Evolutionary conservation across 1,284 basidiomycete species (phyloP), one percentile per base, ranked within the genome.

Genomic region (Leccinum fuscescens): DNA sequence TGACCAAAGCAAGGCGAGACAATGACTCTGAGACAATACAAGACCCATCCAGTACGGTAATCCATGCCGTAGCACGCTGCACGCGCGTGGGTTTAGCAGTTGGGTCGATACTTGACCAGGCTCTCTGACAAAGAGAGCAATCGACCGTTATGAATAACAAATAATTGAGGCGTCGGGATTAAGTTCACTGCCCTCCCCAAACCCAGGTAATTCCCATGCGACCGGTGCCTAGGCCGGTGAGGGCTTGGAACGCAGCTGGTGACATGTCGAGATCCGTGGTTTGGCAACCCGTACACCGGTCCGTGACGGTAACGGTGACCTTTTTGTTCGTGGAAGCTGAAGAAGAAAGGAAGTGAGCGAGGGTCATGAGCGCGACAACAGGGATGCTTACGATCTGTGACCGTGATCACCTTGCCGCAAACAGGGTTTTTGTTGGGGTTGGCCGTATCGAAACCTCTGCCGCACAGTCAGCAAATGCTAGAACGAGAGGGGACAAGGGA

Each of bases 341-440:
- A 31, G 35, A 55, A 37, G 42, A 17, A 44, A 35, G 58, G 22
- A 61, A 24, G 56, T 60, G 3, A 61, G 59, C 39, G 12, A 50
- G 14, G 17, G 22, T 20, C 3, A 20, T 12, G 48, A 27, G 42
- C 35, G 6, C 54, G 31, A 29, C 54, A 22, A 54, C 35, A 53
- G 0, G 48, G 15, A 2, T 7, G 55, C 31, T 62, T 58, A 86
- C 86, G 86, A 12, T 59, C 70, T 46, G 44, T 46, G 9, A 77
- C 79, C 0, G 55, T 73, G 64, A 88, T 71, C 57, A 74, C 66
- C 68, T 72, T 79, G 65, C 74, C 73, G 69, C 88, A 90, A 57
- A 90, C 69, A 27, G 87, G 86, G 74, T 90, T 89, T 52, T 61
- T 64, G 73, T 90, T 90, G 54, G 86, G 84, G 75, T 90, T 82